Base-by-base conservation (phyloP, 371 early-diverging fungal species). In the Apophysomyces elegans region DNA sequence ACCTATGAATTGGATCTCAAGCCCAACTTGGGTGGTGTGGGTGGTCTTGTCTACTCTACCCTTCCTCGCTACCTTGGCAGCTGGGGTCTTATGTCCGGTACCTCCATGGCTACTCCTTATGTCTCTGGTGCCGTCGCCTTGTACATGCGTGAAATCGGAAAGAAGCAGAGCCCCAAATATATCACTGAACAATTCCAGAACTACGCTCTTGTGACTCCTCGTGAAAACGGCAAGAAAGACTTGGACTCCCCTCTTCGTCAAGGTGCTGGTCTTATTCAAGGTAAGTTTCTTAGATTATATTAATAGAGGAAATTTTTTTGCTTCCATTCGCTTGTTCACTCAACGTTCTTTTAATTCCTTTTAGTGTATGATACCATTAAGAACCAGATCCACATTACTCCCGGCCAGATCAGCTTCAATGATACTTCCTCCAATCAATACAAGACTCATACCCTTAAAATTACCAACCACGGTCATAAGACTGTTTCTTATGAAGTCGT, bases 31-130 rank as follows among this genome's bases (percentile, higher is more conserved):
- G 82, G 80, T 59, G 90, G 84, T 43, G 79, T 88, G 3, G 92
- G 92, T 58, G 91, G 90, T 14, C 70, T 79, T 62, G 83, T 92
- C 21, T 88, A 85, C 64, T 89, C 91, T 21, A 88, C 92, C 7
- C 21, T 88, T 67, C 81, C 81, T 39, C 62, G 66, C 9, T 71
- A 72, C 46, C 66, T 76, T 5, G 77, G 75, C 26, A 58, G 68
- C 37, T 91, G 89, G 70, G 86, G 82, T 12, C 69, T 85, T 11
- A 67, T 84, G 62, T 84, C 86, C 18, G 92, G 93, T 50, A 87
- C 86, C 0, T 83, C 83, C n/a, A 83, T 81, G 85, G 90, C 93
- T 8, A 80, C 91, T 38, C 93, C 93, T 1, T 91, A 91, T 65
- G 75, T 88, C 21, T 75, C 91, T 37, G 91, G 91, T 39, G 71